Percentiles rank a stretch among this genome's conserved stretches.
Conservation (phyloP, 2,329 filamentous ascomycete genomes). For the Catunica adiposa region DNA sequence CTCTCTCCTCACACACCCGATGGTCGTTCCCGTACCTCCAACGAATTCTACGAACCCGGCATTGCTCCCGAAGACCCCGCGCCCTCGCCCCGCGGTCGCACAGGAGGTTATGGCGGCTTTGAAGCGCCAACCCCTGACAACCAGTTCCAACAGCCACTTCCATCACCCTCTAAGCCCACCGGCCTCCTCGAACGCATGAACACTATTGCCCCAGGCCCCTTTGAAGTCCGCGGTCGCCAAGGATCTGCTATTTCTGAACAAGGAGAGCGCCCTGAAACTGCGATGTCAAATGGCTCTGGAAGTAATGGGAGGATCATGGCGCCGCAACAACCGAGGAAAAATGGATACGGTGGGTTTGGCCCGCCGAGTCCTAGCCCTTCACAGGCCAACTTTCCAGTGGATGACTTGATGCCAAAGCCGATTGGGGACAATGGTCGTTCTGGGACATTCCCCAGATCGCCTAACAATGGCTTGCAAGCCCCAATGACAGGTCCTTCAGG, state of each 20-base stretch:
- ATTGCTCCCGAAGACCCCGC: constrained; percentile 29
- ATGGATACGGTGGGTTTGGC: constrained; percentile 43
- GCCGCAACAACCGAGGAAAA: constrained; percentile 25
- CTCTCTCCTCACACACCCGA: constrained; percentile 46
- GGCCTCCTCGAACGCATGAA: constrained; percentile 46
- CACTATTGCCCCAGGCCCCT: constrained; percentile 48
- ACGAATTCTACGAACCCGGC: constrained; percentile 30
- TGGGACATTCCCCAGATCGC: constrained; percentile 34
- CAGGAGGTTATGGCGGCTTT: constrained; percentile 36
- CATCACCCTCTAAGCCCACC: constrained; percentile 27
- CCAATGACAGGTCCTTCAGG: too few species aligned
- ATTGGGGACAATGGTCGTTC: constrained; percentile 29
- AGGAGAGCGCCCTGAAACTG: constrained; percentile 18
- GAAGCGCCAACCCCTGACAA: constrained; percentile 21
- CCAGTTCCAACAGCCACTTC: constrained; percentile 29
- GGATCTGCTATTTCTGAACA: constrained; percentile 16
- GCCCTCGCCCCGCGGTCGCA: constrained; percentile 24
- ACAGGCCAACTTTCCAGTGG: constrained; percentile 14
- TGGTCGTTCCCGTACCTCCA: constrained; percentile 26
- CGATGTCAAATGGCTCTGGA: constrained; percentile 20
- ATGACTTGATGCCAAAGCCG: constrained; percentile 23
- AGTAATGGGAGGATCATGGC: constrained; percentile 17
- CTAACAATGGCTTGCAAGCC: not conserved
- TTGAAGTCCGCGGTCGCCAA: constrained; percentile 31
- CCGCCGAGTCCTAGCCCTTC: constrained; percentile 25